A percentile compares a stretch with the other conserved stretches of the same genome.
Conservation (phyloP, 2,329 filamentous ascomycete genomes). For the Clarireedia monteithiana region DNA sequence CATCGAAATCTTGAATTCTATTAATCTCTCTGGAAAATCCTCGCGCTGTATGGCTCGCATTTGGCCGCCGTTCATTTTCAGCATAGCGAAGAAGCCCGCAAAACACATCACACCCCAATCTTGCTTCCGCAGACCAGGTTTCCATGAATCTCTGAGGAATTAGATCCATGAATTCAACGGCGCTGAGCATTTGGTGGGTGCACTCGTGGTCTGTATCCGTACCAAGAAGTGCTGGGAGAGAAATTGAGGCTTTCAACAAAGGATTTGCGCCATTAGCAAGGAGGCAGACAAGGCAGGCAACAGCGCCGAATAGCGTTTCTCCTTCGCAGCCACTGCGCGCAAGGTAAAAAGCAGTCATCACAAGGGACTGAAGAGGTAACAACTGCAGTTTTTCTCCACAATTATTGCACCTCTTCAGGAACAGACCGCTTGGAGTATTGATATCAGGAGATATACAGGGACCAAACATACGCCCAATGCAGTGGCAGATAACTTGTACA, state of each 20-base stretch:
- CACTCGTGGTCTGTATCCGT: conserved; percentile 8
- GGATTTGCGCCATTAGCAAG: background rate
- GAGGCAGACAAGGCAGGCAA: background rate
- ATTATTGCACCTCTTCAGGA: background rate
- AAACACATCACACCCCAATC: conserved; percentile 13
- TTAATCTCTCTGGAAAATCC: background rate
- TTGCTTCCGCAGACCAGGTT: conserved; percentile 9
- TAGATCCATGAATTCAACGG: conserved; percentile 11
- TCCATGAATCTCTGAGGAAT: conserved; percentile 11
- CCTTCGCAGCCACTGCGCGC: background rate
- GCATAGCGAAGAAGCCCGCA: conserved; percentile 9
- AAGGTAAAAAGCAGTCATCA: background rate
- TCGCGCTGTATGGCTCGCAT: background rate
- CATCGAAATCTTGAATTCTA: background rate
- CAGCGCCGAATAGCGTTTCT: background rate
- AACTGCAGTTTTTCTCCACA: background rate
- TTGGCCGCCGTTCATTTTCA: conserved; percentile 5
- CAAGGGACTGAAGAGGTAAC: background rate
- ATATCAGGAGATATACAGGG: background rate
- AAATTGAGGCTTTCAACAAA: background rate
- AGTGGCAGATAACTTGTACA: background rate
- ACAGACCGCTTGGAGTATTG: background rate
- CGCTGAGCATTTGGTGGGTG: conserved; percentile 24
- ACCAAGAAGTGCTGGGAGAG: background rate
- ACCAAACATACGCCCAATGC: background rate